phyloP scores from a whole-genome alignment of 2,329 filamentous ascomycete genomes.

The Ophiostoma sp. region DNA sequence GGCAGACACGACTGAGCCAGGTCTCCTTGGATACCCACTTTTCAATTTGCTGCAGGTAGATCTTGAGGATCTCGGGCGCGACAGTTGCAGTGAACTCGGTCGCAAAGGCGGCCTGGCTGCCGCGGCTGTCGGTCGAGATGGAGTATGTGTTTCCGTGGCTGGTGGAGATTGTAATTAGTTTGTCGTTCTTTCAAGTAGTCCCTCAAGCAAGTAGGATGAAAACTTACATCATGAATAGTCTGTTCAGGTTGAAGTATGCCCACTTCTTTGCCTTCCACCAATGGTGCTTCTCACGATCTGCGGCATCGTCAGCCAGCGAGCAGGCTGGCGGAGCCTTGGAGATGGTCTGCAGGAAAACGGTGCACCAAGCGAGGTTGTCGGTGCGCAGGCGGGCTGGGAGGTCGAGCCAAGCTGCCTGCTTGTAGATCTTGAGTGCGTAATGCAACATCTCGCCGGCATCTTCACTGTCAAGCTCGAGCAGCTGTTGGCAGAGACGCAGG shows the following conservation, averaged over 20 bases:
- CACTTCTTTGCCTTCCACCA: constrained; percentile 99
- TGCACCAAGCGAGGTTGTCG: constrained; percentile 91
- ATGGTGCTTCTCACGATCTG: constrained; percentile 87
- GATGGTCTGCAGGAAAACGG: constrained; percentile 85
- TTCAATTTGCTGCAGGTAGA: constrained; percentile 90
- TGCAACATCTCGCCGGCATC: constrained; percentile 97
- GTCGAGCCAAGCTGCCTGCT: constrained; percentile 96
- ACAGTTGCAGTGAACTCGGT: constrained; percentile 89
- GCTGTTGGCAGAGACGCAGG: constrained; percentile 76
- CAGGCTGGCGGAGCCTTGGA: constrained; percentile 75
- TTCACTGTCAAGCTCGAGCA: constrained; percentile 84
- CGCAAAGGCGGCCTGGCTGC: constrained; percentile 75
- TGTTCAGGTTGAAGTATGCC: constrained; percentile 96
- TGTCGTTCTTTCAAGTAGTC: neutral
- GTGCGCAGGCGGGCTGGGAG: constrained; percentile 71
- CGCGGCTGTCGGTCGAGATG: constrained; percentile 64
- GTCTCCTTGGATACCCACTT: constrained; percentile 93
- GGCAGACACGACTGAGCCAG: constrained; percentile 90
- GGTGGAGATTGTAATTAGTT: neutral
- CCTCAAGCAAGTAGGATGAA: neutral
- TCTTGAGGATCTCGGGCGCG: constrained; percentile 91
- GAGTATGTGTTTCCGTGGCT: constrained; percentile 86
- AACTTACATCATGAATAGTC: constrained; percentile 79
- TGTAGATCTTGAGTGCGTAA: constrained; percentile 92
- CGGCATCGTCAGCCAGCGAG: constrained; percentile 70